Evolutionary conservation across 768 basidiomycete genomes (phyloP), one percentile per base, ranked within the genome.

Genomic region (Dentipellis sp.): DNA sequence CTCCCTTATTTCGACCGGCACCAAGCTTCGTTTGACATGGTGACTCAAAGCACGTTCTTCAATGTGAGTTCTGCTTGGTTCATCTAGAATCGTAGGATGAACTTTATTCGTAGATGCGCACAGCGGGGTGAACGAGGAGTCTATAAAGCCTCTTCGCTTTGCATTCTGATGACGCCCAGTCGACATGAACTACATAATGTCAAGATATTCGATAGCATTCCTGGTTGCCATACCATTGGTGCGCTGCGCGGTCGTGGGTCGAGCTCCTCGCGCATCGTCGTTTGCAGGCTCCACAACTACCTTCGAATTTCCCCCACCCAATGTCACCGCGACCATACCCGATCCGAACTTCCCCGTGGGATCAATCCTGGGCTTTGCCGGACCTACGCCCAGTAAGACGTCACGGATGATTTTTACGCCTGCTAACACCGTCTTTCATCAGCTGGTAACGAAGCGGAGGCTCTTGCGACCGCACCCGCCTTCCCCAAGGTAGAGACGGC

Each of bases 261-360:
- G 16, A 7, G 42, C 14, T 45, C 17, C 42, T 45, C 42, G 42
- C 10, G 42, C 12, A 10, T 76, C 76, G 11, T 60, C 68, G 12
- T 74, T 73, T 55, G 76, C 75, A 23, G 77, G 77, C 3, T 67
- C 74, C 1, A 74, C 76, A 0, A 64, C 67, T 7, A 72, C 70
- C 5, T 73, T 71, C 29, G 59, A 67, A 5, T 78, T 74, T 50
- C 77, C 77, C 4, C 76, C 75, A 29, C 62, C 70, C 9, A 65
- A 65, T 50, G 71, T 66, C 21, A 71, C 74, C 6, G 48, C 54
- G 50, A 65, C 71, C 12, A 68, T 68, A 3, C 47, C 66, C 48
- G 65, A 64, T 36, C 51, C 69, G 16, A 66, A 69, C 60, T 80
- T 79, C 53, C 74, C 75, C 0, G 68, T 71, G 56, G 72, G 63